phyloP scores from a whole-genome alignment of 2,329 filamentous ascomycete genomes.

The Colletotrichum salicis region DNA sequence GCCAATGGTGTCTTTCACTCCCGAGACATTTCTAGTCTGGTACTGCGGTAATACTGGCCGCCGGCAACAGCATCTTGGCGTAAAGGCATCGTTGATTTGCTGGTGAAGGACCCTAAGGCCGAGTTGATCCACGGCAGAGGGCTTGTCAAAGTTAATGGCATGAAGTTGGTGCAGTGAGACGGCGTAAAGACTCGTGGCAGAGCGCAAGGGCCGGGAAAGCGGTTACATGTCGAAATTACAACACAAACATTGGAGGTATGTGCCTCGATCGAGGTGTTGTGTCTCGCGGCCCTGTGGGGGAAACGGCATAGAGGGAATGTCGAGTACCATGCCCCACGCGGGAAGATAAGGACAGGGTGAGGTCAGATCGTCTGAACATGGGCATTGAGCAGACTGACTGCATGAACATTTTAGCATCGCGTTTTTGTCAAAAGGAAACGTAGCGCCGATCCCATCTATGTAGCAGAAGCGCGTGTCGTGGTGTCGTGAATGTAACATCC shows the following conservation, averaged over 20 bases:
- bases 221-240: slow-evolving; percentile 1
- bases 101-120: neutral
- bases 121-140: neutral
- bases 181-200: slow-evolving; percentile 25
- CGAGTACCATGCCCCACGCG: neutral
- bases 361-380: neutral
- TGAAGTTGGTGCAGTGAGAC: slow-evolving; percentile 9
- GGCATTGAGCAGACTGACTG: neutral
- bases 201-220: neutral
- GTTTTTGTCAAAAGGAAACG: neutral
- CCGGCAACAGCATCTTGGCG: neutral
- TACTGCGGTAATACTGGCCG: neutral
- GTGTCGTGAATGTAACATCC: neutral
- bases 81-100: neutral
- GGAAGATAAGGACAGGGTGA: neutral
- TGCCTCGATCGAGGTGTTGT: neutral
- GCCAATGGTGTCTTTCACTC: slow-evolving; percentile 6
- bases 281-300: neutral
- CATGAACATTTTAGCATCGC: neutral
- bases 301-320: neutral
- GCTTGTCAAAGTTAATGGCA: neutral
- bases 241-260: slow-evolving; percentile 6
- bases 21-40: slow-evolving; percentile 22
- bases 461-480: neutral
- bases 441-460: neutral